phyloP scores from a whole-genome alignment of 495 filamentous ascomycete species.

The Penicillium verhagenii region DNA sequence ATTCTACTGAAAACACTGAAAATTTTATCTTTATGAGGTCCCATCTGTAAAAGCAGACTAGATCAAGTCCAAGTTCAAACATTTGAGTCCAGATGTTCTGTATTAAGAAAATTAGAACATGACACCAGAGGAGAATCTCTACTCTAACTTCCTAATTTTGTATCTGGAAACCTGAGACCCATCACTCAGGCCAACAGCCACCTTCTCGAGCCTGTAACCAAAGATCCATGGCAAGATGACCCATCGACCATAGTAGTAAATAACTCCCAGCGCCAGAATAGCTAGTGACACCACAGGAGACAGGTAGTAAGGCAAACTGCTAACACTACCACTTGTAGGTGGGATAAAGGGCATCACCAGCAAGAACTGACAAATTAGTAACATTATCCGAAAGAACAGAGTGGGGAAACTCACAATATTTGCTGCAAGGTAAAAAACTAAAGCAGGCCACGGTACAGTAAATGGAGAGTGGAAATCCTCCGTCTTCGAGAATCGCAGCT shows the following conservation, averaged over 20 bases:
- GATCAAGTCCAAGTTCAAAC: too few relatives aligned
- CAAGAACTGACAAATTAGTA: conserved; percentile 21
- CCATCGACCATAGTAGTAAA: conserved; percentile 35
- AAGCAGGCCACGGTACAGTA: conserved; percentile 22
- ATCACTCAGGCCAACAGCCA: conserved; percentile 19
- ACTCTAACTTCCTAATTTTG: conserved; percentile 7
- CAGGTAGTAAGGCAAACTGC: conserved; percentile 39
- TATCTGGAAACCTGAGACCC: conserved; percentile 25
- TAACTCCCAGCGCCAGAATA: conserved; percentile 29
- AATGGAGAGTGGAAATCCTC: conserved; percentile 14
- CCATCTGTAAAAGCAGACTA: too few relatives aligned
- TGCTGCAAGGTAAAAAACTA: conserved; percentile 25
- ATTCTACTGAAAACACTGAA: too few relatives aligned
- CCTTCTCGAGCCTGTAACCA: conserved; percentile 18
- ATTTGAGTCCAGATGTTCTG: neutral
- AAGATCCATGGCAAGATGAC: conserved; percentile 28
- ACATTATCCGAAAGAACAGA: neutral
- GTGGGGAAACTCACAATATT: conserved; percentile 16
- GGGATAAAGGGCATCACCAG: conserved; percentile 40
- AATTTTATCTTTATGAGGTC: too few relatives aligned
- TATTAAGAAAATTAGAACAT: neutral
- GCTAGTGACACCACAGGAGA: conserved; percentile 37
- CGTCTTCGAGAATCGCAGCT: conserved; percentile 15
- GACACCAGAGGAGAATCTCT: neutral
- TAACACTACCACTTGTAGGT: conserved; percentile 32